A percentile compares a stretch with the other conserved stretches of the same genome.
These are phyloP conservation scores for Fabrea salina DNA, from an alignment of 169 alveolate genomes.

Conservation along the genomic window DNA sequence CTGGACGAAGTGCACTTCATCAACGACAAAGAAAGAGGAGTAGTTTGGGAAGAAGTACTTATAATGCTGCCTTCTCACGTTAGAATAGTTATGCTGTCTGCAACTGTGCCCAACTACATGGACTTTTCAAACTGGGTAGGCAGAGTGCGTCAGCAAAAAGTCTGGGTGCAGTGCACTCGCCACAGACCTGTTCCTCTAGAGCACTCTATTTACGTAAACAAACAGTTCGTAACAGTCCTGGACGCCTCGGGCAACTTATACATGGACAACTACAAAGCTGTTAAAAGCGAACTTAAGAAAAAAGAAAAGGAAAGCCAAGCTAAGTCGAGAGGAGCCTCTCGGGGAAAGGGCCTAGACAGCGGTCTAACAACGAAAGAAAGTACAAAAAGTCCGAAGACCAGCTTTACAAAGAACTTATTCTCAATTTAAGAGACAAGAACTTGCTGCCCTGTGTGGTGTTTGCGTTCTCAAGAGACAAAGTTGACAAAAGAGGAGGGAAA, in stretches of 20 bases:
- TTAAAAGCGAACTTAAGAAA: conserved; percentile 27
- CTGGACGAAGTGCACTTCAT: conserved; percentile 99
- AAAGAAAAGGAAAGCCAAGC: conserved; percentile 27
- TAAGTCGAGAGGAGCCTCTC: conserved; percentile 9
- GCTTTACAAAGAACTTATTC: conserved; percentile 72
- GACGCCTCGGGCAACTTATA: conserved; percentile 22
- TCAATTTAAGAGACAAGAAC: conserved; percentile 72
- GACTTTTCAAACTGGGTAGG: conserved; percentile 99
- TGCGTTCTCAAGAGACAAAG: conserved; percentile 91
- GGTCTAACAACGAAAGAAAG: conserved; percentile 37
- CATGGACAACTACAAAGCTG: not conserved
- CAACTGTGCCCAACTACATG: conserved; percentile 97
- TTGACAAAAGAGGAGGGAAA: conserved; percentile 87
- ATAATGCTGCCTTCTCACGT: conserved; percentile 92
- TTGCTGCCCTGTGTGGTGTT: conserved; percentile 95
- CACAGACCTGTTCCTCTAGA: conserved; percentile 96
- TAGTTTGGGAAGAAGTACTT: conserved; percentile 99
- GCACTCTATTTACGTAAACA: conserved; percentile 87
- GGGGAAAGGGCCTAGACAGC: not conserved
- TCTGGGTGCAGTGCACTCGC: conserved; percentile 91
- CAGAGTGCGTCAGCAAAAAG: conserved; percentile 86
- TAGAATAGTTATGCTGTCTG: conserved; percentile 92
- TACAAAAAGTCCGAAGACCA: conserved; percentile 65
- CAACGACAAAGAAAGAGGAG: conserved; percentile 95
- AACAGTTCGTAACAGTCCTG: conserved; percentile 39